phyloP scores from a whole-genome alignment of 495 filamentous ascomycete genomes.

The Rostrohypoxylon terebratum region DNA sequence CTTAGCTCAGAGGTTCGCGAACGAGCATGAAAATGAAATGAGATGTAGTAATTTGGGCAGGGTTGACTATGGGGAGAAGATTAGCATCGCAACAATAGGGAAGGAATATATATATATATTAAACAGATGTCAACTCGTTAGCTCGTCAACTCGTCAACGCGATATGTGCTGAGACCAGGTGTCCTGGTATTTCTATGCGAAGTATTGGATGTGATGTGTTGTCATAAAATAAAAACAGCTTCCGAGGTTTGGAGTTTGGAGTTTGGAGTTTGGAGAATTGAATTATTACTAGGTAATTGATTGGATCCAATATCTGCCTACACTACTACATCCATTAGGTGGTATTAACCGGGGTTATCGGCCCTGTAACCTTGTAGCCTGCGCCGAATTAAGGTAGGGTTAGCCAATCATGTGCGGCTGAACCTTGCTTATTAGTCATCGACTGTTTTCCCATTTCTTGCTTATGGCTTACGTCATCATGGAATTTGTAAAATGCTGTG shows the following conservation, averaged over 20 bases:
- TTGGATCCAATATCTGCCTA: too few relatives aligned
- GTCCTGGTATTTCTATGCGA: too few relatives aligned
- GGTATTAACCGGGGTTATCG: background rate
- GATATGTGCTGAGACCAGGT: too few relatives aligned
- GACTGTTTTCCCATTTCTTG: too few relatives aligned
- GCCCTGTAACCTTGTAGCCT: background rate
- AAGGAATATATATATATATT: slow-evolving; percentile 10
- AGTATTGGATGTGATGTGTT: slow-evolving; percentile 26
- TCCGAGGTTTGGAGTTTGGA: background rate
- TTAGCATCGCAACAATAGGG: slow-evolving; percentile 21
- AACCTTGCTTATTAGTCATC: slow-evolving; percentile 28
- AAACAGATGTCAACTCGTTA: slow-evolving; percentile 41
- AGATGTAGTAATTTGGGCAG: background rate
- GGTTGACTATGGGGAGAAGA: slow-evolving; percentile 13
- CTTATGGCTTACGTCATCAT: slow-evolving; percentile 2
- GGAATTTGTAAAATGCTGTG: slow-evolving; percentile 1
- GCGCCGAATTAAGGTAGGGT: slow-evolving; percentile 7
- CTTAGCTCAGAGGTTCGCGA: background rate
- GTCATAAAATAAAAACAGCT: slow-evolving; percentile 10
- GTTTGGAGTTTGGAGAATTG: too few relatives aligned
- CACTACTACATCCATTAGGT: too few relatives aligned
- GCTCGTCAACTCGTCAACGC: slow-evolving; percentile 25
- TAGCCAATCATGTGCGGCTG: slow-evolving; percentile 13
- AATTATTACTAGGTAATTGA: too few relatives aligned
- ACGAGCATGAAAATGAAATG: background rate